Evolutionary conservation across 2,329 filamentous ascomycete species (phyloP), one percentile per base, ranked within the genome.

Genomic region (Aspergillus persii): DNA sequence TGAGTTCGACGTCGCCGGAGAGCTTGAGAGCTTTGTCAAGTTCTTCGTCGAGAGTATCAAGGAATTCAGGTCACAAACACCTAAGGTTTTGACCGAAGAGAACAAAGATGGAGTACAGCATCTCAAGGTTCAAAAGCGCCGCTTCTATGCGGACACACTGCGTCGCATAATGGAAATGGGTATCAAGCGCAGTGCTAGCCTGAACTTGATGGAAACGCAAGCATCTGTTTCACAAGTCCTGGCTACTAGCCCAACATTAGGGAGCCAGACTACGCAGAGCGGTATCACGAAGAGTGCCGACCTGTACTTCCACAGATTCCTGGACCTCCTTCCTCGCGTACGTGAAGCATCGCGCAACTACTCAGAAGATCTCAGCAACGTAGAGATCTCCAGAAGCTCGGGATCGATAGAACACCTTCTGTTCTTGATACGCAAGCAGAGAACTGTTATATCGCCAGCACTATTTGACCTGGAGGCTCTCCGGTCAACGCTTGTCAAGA

Each of bases 381-480:
- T 91, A 8, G 92, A 97, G 67, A 84, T 95, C 7, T 83, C 84
- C 47, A 85, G 93, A 69, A 93, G 92, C 71, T 84, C 90, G 52
- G 92, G 92, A 0, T 91, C 91, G 64, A 79, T 97, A n/a, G 95
- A 99, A 72, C 92, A 93, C 29, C 82, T 97, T 60, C 79, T 98
- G 31, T 83, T 88, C 57, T 61, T 76, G 33, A 66, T 74, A 47
- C 68, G 77, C 49, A 74, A 71, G 49, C 78, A 80, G 64, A 72
- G 77, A 63, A 64, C 73, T 47, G 57, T 65, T 12, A 65, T 79
- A 52, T 69, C 72, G 4, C 71, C 72, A 3, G 64, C 70, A 4
- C 61, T 76, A 18, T 68, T 62, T 30, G 67, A 71, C 1, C 46
- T 79, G 29, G 62, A 59, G 26, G 65, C 62, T 5, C 61, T 80